Percentiles rank a stretch among this genome's conserved stretches.
phyloP scores from a whole-genome alignment of 139 green algal genomes.

The Coelastrella sp. region DNA sequence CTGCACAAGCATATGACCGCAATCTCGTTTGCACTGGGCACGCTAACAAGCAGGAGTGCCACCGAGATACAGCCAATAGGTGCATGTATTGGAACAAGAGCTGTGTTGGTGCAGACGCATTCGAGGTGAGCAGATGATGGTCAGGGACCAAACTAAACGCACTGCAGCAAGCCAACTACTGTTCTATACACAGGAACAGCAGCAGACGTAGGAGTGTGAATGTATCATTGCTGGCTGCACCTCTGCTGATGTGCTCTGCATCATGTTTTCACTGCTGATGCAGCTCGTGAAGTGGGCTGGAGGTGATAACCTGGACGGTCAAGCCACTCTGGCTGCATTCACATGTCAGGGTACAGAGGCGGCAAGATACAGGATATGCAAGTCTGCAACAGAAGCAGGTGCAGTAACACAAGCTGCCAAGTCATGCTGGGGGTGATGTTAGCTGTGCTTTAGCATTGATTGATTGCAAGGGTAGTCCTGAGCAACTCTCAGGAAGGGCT shows the following conservation, averaged over 20 bases:
- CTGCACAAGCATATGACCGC: constrained; percentile 28
- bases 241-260: background rate
- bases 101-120: constrained; percentile 32
- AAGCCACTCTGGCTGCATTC: background rate
- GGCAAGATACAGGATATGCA: background rate
- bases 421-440: no score
- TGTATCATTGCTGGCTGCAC: no score
- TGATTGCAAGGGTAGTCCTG: no score
- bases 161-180: no score
- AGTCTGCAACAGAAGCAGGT: constrained; percentile 16
- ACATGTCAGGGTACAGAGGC: constrained; percentile 27
- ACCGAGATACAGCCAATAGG: constrained; percentile 5
- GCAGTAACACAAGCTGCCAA: no score
- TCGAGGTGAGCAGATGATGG: constrained; percentile 23
- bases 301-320: background rate
- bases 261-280: background rate
- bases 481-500: no score
- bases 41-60: background rate
- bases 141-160: no score
- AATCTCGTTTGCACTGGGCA: constrained; percentile 35
- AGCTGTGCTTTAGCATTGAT: no score
- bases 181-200: no score
- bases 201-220: no score
- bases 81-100: constrained; percentile 42
- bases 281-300: constrained; percentile 36